These are phyloP conservation scores for Neoarthrinium moseri DNA, from an alignment of 2,329 filamentous ascomycete species.

Conservation along the genomic window DNA sequence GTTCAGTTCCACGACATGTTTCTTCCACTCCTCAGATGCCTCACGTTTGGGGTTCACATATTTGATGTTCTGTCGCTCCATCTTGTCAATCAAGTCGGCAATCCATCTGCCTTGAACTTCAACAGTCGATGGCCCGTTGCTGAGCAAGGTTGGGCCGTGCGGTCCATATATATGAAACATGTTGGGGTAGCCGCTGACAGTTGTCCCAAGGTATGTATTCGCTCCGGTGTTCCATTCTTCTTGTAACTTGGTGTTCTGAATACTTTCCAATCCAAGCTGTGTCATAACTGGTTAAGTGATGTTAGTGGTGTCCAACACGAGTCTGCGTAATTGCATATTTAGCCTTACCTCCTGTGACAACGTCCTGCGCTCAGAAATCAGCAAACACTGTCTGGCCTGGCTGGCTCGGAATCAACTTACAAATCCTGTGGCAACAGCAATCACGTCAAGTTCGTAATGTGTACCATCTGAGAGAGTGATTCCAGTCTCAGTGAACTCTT, in stretches of 20 bases:
- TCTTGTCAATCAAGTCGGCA: conserved; percentile 46
- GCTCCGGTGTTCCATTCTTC: conserved; percentile 33
- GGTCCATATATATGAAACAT: conserved; percentile 50
- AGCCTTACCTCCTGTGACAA: conserved; percentile 3
- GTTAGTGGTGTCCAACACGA: neutral
- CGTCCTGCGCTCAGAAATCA: neutral
- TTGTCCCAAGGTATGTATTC: conserved; percentile 43
- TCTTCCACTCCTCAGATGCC: conserved; percentile 47
- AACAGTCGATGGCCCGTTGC: conserved; percentile 54
- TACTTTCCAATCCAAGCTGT: conserved; percentile 39
- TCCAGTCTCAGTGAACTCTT: conserved; percentile 39
- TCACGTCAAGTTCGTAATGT: conserved; percentile 40
- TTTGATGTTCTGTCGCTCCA: conserved; percentile 42
- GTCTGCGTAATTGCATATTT: no score
- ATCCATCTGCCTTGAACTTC: conserved; percentile 60
- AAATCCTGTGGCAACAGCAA: conserved; percentile 46
- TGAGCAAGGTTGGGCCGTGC: conserved; percentile 54
- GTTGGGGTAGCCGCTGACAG: conserved; percentile 27
- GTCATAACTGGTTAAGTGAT: neutral
- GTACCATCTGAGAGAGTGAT: conserved; percentile 36
- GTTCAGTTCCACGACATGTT: conserved; percentile 44
- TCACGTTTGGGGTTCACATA: conserved; percentile 49
- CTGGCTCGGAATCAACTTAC: conserved; percentile 25
- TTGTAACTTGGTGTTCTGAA: conserved; percentile 32
- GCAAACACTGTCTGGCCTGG: neutral